Percentiles rank a stretch among this genome's conserved stretches.
These are phyloP conservation scores for Gossypium herbaceum DNA, from an alignment of 345 rosid genomes.

Conservation along the genomic window DNA sequence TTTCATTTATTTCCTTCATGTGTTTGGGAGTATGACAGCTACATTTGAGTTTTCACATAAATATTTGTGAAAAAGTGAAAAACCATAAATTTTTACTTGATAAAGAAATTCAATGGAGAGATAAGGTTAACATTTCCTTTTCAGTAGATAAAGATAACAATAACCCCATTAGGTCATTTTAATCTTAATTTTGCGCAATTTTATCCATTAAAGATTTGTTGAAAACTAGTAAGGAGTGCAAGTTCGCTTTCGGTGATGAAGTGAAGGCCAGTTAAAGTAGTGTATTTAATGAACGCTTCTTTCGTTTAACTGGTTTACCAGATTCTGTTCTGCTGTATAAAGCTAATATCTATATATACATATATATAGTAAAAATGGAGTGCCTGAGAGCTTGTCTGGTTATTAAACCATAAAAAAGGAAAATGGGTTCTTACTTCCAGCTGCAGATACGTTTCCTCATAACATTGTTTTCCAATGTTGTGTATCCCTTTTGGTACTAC, in stretches of 20 bases:
- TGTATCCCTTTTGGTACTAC: constrained; percentile 18
- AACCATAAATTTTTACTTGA: not conserved
- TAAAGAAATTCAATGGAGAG: not conserved
- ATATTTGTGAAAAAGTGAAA: not conserved
- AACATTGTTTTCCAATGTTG: constrained; percentile 35
- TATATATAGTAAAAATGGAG: not conserved
- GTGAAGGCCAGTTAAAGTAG: not conserved
- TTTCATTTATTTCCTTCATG: not conserved
- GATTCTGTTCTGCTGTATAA: not conserved
- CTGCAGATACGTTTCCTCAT: constrained; percentile 45
- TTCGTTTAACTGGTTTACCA: not conserved
- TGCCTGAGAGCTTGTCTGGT: constrained; percentile 18
- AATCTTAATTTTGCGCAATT: not conserved
- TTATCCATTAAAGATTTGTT: not conserved
- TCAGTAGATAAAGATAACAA: not conserved
- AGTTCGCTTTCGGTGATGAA: not conserved
- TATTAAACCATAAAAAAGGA: constrained; percentile 18
- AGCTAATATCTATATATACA: no score
- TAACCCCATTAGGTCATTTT: not conserved
- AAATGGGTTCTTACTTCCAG: constrained; percentile 28
- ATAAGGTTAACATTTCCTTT: not conserved
- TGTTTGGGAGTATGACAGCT: not conserved
- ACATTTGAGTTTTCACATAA: no score
- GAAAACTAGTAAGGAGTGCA: no score
- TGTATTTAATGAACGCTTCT: not conserved